These are phyloP conservation scores for Macrolepiota dolichaula DNA, from an alignment of 768 basidiomycete genomes.

Conservation along the genomic window DNA sequence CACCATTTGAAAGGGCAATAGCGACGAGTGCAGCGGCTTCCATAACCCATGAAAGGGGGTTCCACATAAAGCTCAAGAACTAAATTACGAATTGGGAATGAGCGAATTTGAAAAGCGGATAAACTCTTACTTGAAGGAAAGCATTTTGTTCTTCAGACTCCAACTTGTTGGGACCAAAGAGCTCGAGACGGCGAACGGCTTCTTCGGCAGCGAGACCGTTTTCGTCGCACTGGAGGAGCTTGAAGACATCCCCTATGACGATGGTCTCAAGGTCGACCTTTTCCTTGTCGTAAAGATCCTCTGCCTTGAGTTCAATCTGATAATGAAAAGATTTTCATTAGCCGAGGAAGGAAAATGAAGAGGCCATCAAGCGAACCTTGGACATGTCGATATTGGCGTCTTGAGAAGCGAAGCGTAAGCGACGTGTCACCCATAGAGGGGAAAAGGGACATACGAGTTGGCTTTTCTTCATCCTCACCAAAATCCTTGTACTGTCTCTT, in stretches of 20 bases:
- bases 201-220: slow-evolving; percentile 77
- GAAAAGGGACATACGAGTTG: slow-evolving; percentile 54
- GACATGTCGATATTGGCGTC: slow-evolving; percentile 88
- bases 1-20: slow-evolving; percentile 94
- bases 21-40: slow-evolving; percentile 93
- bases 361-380: slow-evolving; percentile 35
- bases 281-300: slow-evolving; percentile 96
- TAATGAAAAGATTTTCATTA: not conserved
- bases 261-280: slow-evolving; percentile 99
- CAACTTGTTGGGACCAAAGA: slow-evolving; percentile 96
- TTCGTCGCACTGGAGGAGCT: slow-evolving; percentile 85
- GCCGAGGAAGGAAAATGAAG: not conserved
- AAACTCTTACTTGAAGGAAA: slow-evolving; percentile 67
- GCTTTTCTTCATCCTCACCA: slow-evolving; percentile 63
- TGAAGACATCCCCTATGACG: slow-evolving; percentile 94
- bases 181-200: slow-evolving; percentile 78
- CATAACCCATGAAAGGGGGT: slow-evolving; percentile 99
- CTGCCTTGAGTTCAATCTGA: slow-evolving; percentile 82
- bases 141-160: slow-evolving; percentile 89
- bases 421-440: slow-evolving; percentile 13
- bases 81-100: slow-evolving; percentile 21
- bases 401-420: slow-evolving; percentile 24
- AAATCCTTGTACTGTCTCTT: slow-evolving; percentile 89
- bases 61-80: slow-evolving; percentile 99
- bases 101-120: not conserved